A percentile compares a stretch with the other conserved stretches of the same genome.
phyloP scores from a whole-genome alignment of 768 basidiomycete genomes.

The Amyloporia xantha region DNA sequence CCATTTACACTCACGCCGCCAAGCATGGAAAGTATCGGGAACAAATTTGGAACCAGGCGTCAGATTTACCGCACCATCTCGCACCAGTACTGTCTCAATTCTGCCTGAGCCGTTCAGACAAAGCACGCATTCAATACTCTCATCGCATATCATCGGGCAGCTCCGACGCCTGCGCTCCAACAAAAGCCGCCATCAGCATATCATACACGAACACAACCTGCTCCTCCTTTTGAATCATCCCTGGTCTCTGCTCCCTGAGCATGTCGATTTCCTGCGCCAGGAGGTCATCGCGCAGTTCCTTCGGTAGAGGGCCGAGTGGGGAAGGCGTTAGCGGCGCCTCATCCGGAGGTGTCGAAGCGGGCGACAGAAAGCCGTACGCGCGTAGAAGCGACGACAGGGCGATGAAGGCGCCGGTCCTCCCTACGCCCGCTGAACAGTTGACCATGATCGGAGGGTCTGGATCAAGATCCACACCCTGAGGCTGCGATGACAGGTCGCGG shows the following conservation, averaged over 20 bases:
- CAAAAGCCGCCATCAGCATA: conserved; percentile 23
- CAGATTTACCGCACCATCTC: too few species aligned
- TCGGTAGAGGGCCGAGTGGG: conserved; percentile 53
- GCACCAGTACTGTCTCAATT: too few species aligned
- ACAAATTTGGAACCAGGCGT: too few species aligned
- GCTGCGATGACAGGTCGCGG: conserved; percentile 33
- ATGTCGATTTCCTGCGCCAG: conserved; percentile 70
- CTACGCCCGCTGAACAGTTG: conserved; percentile 84
- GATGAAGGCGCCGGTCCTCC: conserved; percentile 84
- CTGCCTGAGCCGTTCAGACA: too few species aligned
- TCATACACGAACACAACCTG: conserved; percentile 64
- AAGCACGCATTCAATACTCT: too few species aligned
- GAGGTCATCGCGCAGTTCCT: conserved; percentile 42
- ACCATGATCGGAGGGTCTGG: conserved; percentile 74
- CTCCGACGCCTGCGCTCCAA: too few species aligned
- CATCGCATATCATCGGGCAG: too few species aligned
- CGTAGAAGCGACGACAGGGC: conserved; percentile 76
- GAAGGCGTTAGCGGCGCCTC: conserved; percentile 34
- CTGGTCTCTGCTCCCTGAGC: conserved; percentile 71
- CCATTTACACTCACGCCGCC: too few species aligned
- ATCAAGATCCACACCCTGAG: conserved; percentile 27
- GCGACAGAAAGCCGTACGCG: conserved; percentile 36
- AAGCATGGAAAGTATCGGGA: too few species aligned
- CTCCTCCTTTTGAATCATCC: conserved; percentile 73
- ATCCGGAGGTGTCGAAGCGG: conserved; percentile 19